Conservation (phyloP, 2,329 filamentous ascomycete genomes). For the Beauveria bassiana region DNA sequence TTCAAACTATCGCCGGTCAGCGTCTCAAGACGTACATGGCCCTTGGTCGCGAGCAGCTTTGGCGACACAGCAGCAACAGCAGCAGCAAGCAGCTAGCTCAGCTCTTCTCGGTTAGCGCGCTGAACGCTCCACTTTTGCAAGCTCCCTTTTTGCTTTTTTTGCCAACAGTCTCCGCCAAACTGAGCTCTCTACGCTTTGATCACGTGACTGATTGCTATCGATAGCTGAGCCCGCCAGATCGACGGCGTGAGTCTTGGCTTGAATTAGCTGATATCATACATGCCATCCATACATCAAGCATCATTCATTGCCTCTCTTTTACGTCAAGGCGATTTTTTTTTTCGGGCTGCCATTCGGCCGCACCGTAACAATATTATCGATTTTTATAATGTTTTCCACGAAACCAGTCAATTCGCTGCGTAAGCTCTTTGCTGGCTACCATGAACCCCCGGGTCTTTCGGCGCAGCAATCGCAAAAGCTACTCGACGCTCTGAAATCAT, state of each 20-base stretch:
- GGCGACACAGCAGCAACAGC: background rate
- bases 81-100: background rate
- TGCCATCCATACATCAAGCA: background rate
- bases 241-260: background rate
- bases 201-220: constrained; percentile 5
- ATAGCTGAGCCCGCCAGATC: background rate
- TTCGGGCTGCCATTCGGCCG: constrained; percentile 10
- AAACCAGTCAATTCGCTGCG: constrained; percentile 30
- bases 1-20: background rate
- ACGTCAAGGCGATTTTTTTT: background rate
- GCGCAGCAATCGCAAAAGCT: constrained; percentile 45
- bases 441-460: constrained; percentile 45
- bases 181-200: background rate
- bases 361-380: background rate
- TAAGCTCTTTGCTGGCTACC: constrained; percentile 34
- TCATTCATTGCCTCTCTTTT: background rate
- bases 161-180: background rate
- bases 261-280: background rate
- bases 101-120: background rate
- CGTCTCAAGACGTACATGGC: background rate
- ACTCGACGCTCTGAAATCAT: constrained; percentile 47
- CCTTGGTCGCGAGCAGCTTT: background rate
- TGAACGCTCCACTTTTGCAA: background rate
- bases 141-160: background rate
- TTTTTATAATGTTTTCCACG: constrained; percentile 28